Percentiles rank a stretch among this genome's conserved stretches.
These are phyloP conservation scores for Jacaranda copaia DNA, from an alignment of 257 asterid species.

Conservation along the genomic window DNA sequence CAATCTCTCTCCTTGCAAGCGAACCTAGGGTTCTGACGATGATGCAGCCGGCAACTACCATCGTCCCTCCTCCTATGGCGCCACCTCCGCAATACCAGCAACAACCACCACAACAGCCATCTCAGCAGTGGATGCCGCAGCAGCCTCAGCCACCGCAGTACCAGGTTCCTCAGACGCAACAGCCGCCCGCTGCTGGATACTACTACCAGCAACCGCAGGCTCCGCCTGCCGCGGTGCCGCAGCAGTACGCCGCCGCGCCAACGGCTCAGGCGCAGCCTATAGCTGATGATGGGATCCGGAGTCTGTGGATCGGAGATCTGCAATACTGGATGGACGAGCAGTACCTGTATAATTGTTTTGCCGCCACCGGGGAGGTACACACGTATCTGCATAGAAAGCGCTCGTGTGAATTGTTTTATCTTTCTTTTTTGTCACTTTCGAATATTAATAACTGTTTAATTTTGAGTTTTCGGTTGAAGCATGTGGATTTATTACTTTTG, in stretches of 20 bases:
- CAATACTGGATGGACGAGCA: slow-evolving; percentile 95
- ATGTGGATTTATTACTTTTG: neutral
- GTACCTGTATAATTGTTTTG: slow-evolving; percentile 64
- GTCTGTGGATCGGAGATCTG: slow-evolving; percentile 96
- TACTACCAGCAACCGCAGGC: slow-evolving; percentile 68
- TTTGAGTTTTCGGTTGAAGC: neutral
- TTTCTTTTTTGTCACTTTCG: neutral
- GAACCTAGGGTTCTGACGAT: slow-evolving; percentile 41
- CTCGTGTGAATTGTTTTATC: neutral
- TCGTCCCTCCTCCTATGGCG: slow-evolving; percentile 68
- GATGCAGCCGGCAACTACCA: slow-evolving; percentile 72
- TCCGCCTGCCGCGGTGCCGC: slow-evolving; percentile 47
- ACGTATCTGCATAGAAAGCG: neutral
- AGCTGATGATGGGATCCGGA: slow-evolving; percentile 75
- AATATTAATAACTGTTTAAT: neutral
- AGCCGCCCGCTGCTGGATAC: slow-evolving; percentile 59
- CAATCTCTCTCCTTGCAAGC: slow-evolving; percentile 14
- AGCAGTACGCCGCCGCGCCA: slow-evolving; percentile 50
- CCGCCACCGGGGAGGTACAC: slow-evolving; percentile 73
- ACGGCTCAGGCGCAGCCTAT: slow-evolving; percentile 50
- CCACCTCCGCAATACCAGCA: slow-evolving; percentile 66
- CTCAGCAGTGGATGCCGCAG: slow-evolving; percentile 67
- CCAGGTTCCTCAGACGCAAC: slow-evolving; percentile 72
- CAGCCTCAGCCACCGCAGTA: slow-evolving; percentile 61
- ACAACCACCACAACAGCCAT: slow-evolving; percentile 57